Percentiles rank a stretch among this genome's conserved stretches.
These are phyloP conservation scores for Diaporthe australafricana DNA, from an alignment of 2,329 filamentous ascomycete genomes.

Conservation along the genomic window DNA sequence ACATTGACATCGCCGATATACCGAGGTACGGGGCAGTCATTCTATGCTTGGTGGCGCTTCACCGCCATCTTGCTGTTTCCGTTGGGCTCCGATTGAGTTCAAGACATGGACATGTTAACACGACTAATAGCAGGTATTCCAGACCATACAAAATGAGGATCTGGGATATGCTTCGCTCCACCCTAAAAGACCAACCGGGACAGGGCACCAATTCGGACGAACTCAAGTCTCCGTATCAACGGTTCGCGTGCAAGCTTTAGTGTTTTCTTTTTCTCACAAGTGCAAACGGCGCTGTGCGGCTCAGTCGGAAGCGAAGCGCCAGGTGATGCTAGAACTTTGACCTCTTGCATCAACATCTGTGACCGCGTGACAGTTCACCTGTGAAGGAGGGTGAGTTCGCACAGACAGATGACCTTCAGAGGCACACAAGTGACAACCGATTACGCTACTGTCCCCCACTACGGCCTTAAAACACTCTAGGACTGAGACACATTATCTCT, in stretches of 20 bases:
- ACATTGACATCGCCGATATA: background rate
- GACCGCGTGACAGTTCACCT: conserved; percentile 1
- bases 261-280: background rate
- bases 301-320: conserved; percentile 16
- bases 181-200: background rate
- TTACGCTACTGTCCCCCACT: conserved; percentile 3
- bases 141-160: background rate
- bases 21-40: background rate
- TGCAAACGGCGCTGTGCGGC: background rate
- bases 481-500: conserved; percentile 3
- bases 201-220: conserved; percentile 1
- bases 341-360: background rate
- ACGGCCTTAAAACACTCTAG: background rate
- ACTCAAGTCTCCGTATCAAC: background rate
- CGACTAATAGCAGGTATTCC: background rate
- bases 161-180: conserved; percentile 6
- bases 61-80: conserved; percentile 14
- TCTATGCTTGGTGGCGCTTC: conserved; percentile 13
- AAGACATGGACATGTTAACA: background rate
- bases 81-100: conserved; percentile 20
- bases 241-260: background rate
- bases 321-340: background rate
- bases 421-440: background rate
- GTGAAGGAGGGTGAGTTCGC: conserved; percentile 17
- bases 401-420: background rate